Evolutionary conservation across 768 basidiomycete genomes (phyloP).

Genomic region (Flagelloscypha sp.): DNA sequence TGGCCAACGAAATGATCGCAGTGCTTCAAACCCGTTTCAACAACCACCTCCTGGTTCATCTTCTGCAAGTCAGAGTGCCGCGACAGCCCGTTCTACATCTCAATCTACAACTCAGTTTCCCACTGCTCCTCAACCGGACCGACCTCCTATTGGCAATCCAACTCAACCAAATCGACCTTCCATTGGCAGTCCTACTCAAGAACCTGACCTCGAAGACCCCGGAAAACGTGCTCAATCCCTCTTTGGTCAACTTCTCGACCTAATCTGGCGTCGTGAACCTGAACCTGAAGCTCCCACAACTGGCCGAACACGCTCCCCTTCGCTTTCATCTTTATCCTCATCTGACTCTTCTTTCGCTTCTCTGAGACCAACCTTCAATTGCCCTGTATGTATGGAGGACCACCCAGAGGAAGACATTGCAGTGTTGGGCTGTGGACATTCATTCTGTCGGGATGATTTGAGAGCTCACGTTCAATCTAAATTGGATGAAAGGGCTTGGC

Average conservation of each 20-base stretch:
- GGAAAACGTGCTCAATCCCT: too few species aligned
- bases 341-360: constrained; percentile 19
- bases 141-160: too few species aligned
- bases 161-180: too few species aligned
- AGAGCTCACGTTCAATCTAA: constrained; percentile 31
- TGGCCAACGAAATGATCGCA: too few species aligned
- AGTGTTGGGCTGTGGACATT: constrained; percentile 39
- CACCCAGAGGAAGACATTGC: constrained; percentile 34
- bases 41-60: too few species aligned
- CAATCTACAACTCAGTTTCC: too few species aligned
- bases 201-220: too few species aligned
- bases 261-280: constrained; percentile 16
- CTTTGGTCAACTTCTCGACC: constrained; percentile 10
- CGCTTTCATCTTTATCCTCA: constrained; percentile 31
- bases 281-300: constrained; percentile 24
- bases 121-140: too few species aligned
- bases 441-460: constrained; percentile 48
- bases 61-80: too few species aligned
- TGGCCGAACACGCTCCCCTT: constrained; percentile 32
- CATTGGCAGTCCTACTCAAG: too few species aligned
- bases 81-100: too few species aligned
- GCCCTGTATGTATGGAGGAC: constrained; percentile 49
- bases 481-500: constrained; percentile 47
- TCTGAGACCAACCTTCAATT: constrained; percentile 34
- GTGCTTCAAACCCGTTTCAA: too few species aligned